Evolutionary conservation across 2,329 filamentous ascomycete species (phyloP), one percentile per base, ranked within the genome.

Genomic region (Pyricularia grisea): DNA sequence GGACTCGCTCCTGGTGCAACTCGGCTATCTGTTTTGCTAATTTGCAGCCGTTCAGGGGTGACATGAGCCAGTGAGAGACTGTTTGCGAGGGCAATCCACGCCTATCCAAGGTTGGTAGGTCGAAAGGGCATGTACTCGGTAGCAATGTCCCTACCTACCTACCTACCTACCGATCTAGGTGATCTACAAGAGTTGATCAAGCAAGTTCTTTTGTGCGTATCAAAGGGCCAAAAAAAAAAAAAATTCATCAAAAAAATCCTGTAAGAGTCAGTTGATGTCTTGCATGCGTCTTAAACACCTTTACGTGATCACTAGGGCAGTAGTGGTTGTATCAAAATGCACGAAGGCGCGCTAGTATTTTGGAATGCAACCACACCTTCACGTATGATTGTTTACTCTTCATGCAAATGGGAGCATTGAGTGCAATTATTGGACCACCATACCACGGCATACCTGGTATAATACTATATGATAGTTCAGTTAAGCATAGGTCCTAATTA

Each of bases 191-290:
- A 27, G 28, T 23, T 61, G 9, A 28, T 12, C 58, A 25, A 28
- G 14, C 17, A 27, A 27, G 27, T 2, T 4, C 27, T 6, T 25
- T 36, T 61, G 58, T 61, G 23, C n/a, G 14, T 61, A 20, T 63
- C 60, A 30, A 63, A 28, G 14, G 27, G 60, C 60, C 17, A 28
- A 63, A 6, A 27, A 27, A 63, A 63, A 63, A 27, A 63, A 63
- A 63, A n/a, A n/a, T n/a, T n/a, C n/a, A n/a, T n/a, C n/a, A 63
- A 6, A 27, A 27, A 63, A 63, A 63, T 28, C 27, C 14, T 63
- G 60, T 9, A 30, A 63, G 23, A 63, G 60, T 55, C 65, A 10
- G 65, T 25, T 67, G 65, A 67, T 67, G 25, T 50, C 65, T 67
- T 50, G 25, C 25, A 55, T 67, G 65, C 36, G 17, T 58, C 65